A percentile compares a stretch with the other conserved stretches of the same genome.
These are phyloP conservation scores for Quercus agrifolia DNA, from an alignment of 306 rosid genomes.

Conservation along the genomic window DNA sequence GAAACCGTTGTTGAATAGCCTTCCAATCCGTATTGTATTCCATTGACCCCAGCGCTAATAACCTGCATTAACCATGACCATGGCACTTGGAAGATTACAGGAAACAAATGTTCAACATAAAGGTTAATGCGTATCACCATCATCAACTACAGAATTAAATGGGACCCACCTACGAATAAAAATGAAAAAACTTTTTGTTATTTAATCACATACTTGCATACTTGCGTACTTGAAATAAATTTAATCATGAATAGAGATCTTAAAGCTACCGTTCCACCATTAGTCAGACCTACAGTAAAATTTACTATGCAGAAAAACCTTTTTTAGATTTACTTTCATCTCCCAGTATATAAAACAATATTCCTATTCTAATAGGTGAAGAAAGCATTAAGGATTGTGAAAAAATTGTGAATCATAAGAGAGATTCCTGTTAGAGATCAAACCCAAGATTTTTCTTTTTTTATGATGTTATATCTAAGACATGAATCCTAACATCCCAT, in stretches of 20 bases:
- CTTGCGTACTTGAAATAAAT: not conserved
- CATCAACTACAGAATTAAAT: not conserved
- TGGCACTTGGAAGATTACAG: not conserved
- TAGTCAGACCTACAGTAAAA: not conserved
- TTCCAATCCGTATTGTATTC: constrained; percentile 97
- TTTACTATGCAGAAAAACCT: not conserved
- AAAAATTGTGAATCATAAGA: not conserved
- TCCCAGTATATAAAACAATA: not conserved
- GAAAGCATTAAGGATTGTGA: not conserved
- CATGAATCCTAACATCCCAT: not conserved
- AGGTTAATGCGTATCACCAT: not conserved
- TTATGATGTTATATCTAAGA: not conserved
- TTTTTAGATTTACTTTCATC: not conserved
- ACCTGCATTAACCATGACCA: constrained; percentile 36
- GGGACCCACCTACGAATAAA: not conserved
- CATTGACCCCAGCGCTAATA: constrained; percentile 82
- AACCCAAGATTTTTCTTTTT: not conserved
- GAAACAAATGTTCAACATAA: not conserved
- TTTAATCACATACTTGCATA: not conserved
- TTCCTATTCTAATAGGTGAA: not conserved
- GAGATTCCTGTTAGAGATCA: not conserved
- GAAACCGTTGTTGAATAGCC: constrained; percentile 83
- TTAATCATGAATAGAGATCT: not conserved
- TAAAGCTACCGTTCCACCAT: not conserved
- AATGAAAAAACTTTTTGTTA: not conserved